Percentiles rank a stretch among this genome's conserved stretches.
These are phyloP conservation scores for Pneumocystis jirovecii DNA, from an alignment of 1,139 yeast genomes.

Conservation along the genomic window DNA sequence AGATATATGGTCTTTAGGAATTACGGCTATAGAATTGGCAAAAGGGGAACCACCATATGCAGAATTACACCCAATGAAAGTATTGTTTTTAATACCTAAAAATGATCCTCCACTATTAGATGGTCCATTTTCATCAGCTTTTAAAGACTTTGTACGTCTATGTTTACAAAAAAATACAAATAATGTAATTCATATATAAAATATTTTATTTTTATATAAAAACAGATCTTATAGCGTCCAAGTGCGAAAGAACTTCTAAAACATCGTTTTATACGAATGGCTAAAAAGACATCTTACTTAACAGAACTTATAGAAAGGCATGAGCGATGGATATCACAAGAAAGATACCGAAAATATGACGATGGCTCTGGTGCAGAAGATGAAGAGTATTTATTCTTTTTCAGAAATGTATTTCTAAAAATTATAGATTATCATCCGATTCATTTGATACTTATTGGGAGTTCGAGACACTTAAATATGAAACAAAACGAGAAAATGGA, in stretches of 20 bases:
- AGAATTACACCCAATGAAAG: conserved; percentile 58
- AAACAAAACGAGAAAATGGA: background rate
- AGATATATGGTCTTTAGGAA: conserved; percentile 81
- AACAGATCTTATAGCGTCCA: conserved; percentile 14
- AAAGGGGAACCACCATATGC: conserved; percentile 62
- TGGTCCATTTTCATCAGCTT: conserved; percentile 33
- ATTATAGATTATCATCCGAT: background rate
- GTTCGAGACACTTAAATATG: background rate
- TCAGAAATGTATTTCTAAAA: background rate
- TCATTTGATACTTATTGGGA: background rate
- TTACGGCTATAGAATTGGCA: conserved; percentile 60
- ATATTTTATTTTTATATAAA: background rate
- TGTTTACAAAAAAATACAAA: conserved; percentile 48
- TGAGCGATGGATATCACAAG: conserved; percentile 7
- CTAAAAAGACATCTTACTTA: conserved; percentile 13
- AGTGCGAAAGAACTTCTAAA: conserved; percentile 17
- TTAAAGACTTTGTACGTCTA: conserved; percentile 44
- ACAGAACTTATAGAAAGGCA: conserved; percentile 14
- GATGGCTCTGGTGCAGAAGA: conserved; percentile 1
- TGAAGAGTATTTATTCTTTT: background rate
- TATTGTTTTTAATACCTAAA: conserved; percentile 55
- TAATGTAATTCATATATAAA: conserved; percentile 14
- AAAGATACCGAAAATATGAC: conserved; percentile 1
- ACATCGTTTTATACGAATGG: conserved; percentile 13
- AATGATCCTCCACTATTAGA: conserved; percentile 49